phyloP scores from a whole-genome alignment of 2,329 filamentous ascomycete species.

The Fusarium poae region DNA sequence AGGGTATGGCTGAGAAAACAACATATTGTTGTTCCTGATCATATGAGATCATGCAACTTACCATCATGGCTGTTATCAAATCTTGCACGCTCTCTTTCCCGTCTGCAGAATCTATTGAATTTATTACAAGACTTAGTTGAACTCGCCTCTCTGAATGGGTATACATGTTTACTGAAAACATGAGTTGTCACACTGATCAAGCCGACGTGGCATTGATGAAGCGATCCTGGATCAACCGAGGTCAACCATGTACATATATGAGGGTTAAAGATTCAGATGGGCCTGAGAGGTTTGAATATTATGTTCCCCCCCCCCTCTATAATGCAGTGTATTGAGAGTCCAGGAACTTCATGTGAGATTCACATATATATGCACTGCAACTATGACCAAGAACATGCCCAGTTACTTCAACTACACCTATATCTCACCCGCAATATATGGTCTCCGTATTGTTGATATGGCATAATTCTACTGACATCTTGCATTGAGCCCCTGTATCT shows the following conservation, averaged over 20 bases:
- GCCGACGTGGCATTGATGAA: not conserved
- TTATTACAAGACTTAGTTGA: not conserved
- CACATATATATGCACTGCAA: not conserved
- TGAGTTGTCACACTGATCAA: not conserved
- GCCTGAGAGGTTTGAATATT: not conserved
- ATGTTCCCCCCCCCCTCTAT: not conserved
- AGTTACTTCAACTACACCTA: not conserved
- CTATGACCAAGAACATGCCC: not conserved
- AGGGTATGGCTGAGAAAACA: not conserved
- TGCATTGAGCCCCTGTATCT: conserved; percentile 70
- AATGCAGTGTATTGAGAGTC: not conserved
- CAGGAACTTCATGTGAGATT: not conserved
- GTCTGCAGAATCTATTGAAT: not conserved
- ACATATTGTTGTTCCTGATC: not conserved
- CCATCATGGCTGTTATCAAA: not conserved
- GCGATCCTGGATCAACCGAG: not conserved
- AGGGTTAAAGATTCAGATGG: too few species aligned
- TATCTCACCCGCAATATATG: conserved; percentile 50
- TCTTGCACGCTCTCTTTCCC: not conserved
- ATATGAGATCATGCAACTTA: not conserved
- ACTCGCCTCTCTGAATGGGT: not conserved
- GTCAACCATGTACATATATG: not conserved
- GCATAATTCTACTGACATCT: conserved; percentile 69
- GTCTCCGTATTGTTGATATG: conserved; percentile 54
- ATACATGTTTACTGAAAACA: not conserved